Evolutionary conservation across 1,139 yeast species (phyloP).

Genomic region (Saccharomycopsis crataegensis): DNA sequence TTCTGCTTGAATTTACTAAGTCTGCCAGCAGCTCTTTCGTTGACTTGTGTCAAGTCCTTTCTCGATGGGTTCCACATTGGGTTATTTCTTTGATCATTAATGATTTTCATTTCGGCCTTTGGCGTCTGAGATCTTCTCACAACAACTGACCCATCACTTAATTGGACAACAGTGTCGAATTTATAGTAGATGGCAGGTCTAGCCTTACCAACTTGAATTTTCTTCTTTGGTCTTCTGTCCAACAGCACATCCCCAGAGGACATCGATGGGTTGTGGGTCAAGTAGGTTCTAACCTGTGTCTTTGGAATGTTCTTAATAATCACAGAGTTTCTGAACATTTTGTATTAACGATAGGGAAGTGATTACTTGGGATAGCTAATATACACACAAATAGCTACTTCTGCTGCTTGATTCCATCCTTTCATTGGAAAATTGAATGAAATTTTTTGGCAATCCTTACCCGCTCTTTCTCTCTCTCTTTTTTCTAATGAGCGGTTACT

Average conservation of each 20-base stretch:
- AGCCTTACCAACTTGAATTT: slow-evolving; percentile 56
- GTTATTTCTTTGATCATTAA: slow-evolving; percentile 81
- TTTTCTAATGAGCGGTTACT: no score
- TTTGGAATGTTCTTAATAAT: not conserved
- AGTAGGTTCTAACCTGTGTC: slow-evolving; percentile 9
- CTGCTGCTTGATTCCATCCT: no score
- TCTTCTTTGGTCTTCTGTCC: slow-evolving; percentile 30
- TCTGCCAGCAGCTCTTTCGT: slow-evolving; percentile 79
- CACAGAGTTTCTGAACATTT: slow-evolving; percentile 2
- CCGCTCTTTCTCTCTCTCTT: no score
- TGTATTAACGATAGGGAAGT: not conserved
- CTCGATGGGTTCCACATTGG: slow-evolving; percentile 84
- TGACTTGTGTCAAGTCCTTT: slow-evolving; percentile 65
- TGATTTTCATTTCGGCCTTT: slow-evolving; percentile 75
- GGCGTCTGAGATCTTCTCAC: slow-evolving; percentile 83
- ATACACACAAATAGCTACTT: no score
- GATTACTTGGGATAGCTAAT: not conserved
- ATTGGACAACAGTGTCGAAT: slow-evolving; percentile 78
- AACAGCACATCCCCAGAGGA: slow-evolving; percentile 13
- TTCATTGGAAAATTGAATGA: no score
- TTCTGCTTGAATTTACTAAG: slow-evolving; percentile 78
- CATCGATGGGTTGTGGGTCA: slow-evolving; percentile 12
- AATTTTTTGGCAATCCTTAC: no score
- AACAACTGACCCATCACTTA: slow-evolving; percentile 89
- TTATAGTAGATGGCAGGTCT: slow-evolving; percentile 90